Evolutionary conservation across 805 yeast species (phyloP).

Genomic region (Wickerhamomyces sydowiorum): DNA sequence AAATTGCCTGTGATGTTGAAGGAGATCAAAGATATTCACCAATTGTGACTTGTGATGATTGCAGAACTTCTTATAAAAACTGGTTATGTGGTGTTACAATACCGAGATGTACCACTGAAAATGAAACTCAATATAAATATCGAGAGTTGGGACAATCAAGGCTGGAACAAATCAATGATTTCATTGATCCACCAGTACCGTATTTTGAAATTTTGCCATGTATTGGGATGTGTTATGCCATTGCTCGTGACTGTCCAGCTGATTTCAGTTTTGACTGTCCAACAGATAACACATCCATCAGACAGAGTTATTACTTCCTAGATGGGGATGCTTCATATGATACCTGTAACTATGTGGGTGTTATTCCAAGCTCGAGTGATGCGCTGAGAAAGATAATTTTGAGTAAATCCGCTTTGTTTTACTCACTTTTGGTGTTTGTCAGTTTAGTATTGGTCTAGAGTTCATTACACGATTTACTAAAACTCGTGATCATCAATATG

Average conservation of each 20-base stretch:
- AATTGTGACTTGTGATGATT: constrained; percentile 64
- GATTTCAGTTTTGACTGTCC: constrained; percentile 78
- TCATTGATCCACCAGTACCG: constrained; percentile 44
- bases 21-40: constrained; percentile 69
- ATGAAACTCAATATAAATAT: constrained; percentile 35
- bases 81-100: constrained; percentile 91
- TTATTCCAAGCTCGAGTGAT: not conserved
- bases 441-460: too few species aligned
- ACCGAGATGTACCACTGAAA: constrained; percentile 70
- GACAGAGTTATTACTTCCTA: constrained; percentile 26
- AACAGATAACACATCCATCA: constrained; percentile 10
- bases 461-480: too few species aligned
- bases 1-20: constrained; percentile 67
- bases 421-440: not conserved
- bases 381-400: not conserved
- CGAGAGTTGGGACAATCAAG: constrained; percentile 52
- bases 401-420: not conserved
- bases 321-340: constrained; percentile 15
- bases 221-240: constrained; percentile 66
- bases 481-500: too few species aligned
- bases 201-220: constrained; percentile 89
- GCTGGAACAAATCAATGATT: constrained; percentile 47
- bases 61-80: constrained; percentile 62
- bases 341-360: constrained; percentile 39
- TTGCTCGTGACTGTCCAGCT: constrained; percentile 82